Evolutionary conservation across 805 yeast genomes (phyloP).

Genomic region (Peterozyma xylosa): DNA sequence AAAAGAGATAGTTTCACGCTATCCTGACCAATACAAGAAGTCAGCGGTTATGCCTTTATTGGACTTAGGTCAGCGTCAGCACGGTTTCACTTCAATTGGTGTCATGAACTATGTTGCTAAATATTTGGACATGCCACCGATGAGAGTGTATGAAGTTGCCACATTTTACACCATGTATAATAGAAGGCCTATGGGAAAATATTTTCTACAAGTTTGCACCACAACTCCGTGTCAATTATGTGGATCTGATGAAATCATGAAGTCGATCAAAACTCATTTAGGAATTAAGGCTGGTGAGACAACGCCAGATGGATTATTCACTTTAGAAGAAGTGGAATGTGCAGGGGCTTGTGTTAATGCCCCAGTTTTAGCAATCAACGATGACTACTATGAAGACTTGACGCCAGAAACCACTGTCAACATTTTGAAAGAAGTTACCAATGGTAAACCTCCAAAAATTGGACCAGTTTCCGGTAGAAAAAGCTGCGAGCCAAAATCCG

Average conservation of each 20-base stretch:
- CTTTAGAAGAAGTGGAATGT: constrained; percentile 84
- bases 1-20: constrained; percentile 65
- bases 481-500: constrained; percentile 72
- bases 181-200: constrained; percentile 80
- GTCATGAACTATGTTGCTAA: constrained; percentile 89
- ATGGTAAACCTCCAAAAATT: constrained; percentile 45
- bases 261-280: constrained; percentile 54
- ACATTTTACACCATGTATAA: constrained; percentile 89
- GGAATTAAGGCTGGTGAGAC: constrained; percentile 72
- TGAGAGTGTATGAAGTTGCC: constrained; percentile 91
- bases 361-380: constrained; percentile 82
- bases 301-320: constrained; percentile 66
- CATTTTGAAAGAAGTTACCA: constrained; percentile 54
- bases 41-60: constrained; percentile 84
- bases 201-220: constrained; percentile 78
- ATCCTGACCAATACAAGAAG: constrained; percentile 82
- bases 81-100: constrained; percentile 77
- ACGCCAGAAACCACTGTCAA: constrained; percentile 57
- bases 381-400: constrained; percentile 77
- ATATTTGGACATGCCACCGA: constrained; percentile 81
- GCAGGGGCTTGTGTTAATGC: constrained; percentile 90
- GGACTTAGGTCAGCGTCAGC: constrained; percentile 82
- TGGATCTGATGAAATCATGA: constrained; percentile 73
- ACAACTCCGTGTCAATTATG: constrained; percentile 87
- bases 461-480: constrained; percentile 70